These are phyloP conservation scores for Cytospora piceicola DNA, from an alignment of 2,329 filamentous ascomycete genomes.

Conservation along the genomic window DNA sequence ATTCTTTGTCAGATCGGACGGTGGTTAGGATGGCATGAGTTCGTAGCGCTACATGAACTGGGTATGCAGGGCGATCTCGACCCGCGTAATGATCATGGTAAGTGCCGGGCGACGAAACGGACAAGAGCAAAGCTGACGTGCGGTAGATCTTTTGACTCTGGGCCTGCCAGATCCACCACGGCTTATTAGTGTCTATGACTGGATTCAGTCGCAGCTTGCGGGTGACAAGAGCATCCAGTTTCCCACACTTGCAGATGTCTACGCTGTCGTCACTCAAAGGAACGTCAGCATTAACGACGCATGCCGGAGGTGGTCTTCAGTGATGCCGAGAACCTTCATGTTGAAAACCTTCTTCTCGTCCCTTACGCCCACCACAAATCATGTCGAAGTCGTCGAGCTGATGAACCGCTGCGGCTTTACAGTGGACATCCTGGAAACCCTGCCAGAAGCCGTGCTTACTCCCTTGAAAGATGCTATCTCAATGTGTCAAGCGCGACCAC, in stretches of 20 bases:
- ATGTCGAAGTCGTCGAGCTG: constrained; percentile 70
- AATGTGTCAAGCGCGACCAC: constrained; percentile 82
- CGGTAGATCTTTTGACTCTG: constrained; percentile 36
- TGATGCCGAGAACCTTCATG: constrained; percentile 70
- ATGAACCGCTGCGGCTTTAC: constrained; percentile 74
- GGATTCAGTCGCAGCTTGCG: constrained; percentile 55
- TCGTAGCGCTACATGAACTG: constrained; percentile 54
- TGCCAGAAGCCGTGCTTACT: constrained; percentile 82
- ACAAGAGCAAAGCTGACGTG: constrained; percentile 4
- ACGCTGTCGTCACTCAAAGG: constrained; percentile 45
- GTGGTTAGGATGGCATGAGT: constrained; percentile 75
- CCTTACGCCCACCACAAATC: constrained; percentile 54
- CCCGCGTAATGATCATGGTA: constrained; percentile 46
- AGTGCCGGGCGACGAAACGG: constrained; percentile 20
- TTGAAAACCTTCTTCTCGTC: constrained; percentile 69
- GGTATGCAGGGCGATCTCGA: constrained; percentile 56
- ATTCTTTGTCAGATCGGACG: constrained; percentile 78
- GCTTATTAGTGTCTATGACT: constrained; percentile 50
- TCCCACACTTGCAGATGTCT: constrained; percentile 50
- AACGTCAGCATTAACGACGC: constrained; percentile 42
- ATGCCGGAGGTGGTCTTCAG: constrained; percentile 48
- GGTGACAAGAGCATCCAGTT: constrained; percentile 44
- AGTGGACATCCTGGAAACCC: constrained; percentile 70
- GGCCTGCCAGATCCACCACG: constrained; percentile 39
- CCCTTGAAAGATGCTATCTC: constrained; percentile 83